phyloP scores from a whole-genome alignment of 208 protist species.

The Leishmania mexicana region DNA sequence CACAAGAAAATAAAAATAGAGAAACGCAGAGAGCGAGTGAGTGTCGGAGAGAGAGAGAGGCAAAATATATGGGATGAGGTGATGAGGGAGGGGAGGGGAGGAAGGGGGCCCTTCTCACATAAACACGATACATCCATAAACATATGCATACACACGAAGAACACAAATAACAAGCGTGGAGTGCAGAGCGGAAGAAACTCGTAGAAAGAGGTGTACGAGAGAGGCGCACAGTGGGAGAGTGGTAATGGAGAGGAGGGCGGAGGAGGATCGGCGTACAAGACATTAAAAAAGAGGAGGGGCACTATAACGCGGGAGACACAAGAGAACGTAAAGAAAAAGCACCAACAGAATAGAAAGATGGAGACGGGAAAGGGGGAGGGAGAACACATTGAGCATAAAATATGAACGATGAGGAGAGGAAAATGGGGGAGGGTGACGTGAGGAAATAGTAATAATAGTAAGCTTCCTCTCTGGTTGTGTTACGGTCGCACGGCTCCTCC shows the following conservation, averaged over 20 bases:
- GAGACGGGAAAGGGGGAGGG: not conserved
- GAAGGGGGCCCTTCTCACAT: not conserved
- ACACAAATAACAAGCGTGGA: slow-evolving; percentile 13
- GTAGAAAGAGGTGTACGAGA: not conserved
- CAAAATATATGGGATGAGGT: not conserved
- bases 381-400: too few relatives aligned
- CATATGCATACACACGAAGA: slow-evolving; percentile 13
- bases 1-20: slow-evolving; percentile 2
- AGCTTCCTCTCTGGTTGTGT: not conserved
- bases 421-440: not conserved
- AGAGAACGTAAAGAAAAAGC: slow-evolving; percentile 1
- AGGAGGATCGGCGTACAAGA: not conserved
- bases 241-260: too few relatives aligned
- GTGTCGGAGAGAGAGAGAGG: slow-evolving; percentile 6
- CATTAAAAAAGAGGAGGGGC: not conserved
- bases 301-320: not conserved
- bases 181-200: not conserved
- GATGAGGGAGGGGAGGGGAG: not conserved
- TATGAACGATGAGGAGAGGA: too few relatives aligned
- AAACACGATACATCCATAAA: slow-evolving; percentile 5
- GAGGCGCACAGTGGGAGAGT: not conserved
- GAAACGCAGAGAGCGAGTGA: not conserved
- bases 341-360: not conserved
- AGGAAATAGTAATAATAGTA: not conserved
- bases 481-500: not conserved